These are phyloP conservation scores for Corrigiola litoralis DNA, from an alignment of 179 eudicot genomes.

Conservation along the genomic window DNA sequence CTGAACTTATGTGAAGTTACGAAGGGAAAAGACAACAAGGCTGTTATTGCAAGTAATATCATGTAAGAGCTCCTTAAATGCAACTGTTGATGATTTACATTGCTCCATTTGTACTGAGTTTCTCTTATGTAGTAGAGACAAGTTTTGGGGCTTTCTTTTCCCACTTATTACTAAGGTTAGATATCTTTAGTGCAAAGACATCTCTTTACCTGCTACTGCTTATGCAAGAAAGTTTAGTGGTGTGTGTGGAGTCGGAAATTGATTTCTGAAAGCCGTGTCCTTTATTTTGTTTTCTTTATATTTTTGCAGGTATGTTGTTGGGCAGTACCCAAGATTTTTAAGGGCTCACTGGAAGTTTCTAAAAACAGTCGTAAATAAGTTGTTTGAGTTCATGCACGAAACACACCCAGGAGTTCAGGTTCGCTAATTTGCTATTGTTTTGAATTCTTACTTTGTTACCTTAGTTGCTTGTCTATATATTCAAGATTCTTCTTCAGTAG, in stretches of 20 bases:
- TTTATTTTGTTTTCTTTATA: constrained; percentile 9
- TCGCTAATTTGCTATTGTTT: not conserved
- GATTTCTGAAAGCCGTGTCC: too few relatives aligned
- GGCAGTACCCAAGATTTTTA: constrained; percentile 96
- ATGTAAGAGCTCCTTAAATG: constrained; percentile 46
- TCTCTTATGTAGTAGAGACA: too few relatives aligned
- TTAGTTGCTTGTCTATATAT: too few relatives aligned
- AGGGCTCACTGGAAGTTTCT: constrained; percentile 99
- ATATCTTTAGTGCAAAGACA: too few relatives aligned
- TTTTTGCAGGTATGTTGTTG: constrained; percentile 96
- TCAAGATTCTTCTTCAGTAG: too few relatives aligned
- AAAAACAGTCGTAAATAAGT: constrained; percentile 94
- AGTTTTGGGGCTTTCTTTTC: not conserved
- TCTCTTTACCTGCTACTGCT: too few relatives aligned
- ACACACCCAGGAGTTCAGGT: constrained; percentile 99
- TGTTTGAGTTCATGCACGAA: constrained; percentile 99
- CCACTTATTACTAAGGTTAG: too few relatives aligned
- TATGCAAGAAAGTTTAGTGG: too few relatives aligned
- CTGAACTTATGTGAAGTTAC: constrained; percentile 92
- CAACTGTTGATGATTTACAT: not conserved
- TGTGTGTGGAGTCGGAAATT: too few relatives aligned
- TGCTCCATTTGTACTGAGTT: too few relatives aligned
- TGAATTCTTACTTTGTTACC: too few relatives aligned
- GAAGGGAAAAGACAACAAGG: constrained; percentile 98
- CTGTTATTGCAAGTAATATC: constrained; percentile 98